A percentile compares a stretch with the other conserved stretches of the same genome.
Conservation (phyloP, 2,329 filamentous ascomycete species). For the Claviceps cyperi region DNA sequence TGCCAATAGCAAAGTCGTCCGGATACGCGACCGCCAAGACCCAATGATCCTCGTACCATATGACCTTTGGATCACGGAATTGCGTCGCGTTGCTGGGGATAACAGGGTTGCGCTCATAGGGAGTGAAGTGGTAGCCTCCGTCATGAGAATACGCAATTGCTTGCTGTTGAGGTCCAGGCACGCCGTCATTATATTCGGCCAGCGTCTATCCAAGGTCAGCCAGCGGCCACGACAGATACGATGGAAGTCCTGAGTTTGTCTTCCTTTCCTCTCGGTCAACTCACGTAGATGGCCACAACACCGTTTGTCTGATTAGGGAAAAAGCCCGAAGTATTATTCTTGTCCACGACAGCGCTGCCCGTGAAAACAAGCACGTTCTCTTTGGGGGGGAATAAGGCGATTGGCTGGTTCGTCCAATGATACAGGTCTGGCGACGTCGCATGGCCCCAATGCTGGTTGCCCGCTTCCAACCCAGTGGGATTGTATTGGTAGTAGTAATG, state of each 20-base stretch:
- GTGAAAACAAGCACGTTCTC: conserved; percentile 32
- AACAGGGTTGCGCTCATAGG: conserved; percentile 46
- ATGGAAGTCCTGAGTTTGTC: conserved; percentile 3
- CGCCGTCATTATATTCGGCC: conserved; percentile 5
- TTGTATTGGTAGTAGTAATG: conserved; percentile 52
- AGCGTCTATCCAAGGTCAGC: conserved; percentile 10
- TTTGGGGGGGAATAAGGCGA: conserved; percentile 39
- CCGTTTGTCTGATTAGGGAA: conserved; percentile 45
- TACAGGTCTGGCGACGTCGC: conserved; percentile 48
- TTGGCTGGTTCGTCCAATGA: conserved; percentile 49
- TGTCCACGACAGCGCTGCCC: conserved; percentile 43
- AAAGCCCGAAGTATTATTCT: conserved; percentile 51
- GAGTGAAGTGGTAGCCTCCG: conserved; percentile 45
- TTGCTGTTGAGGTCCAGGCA: conserved; percentile 30
- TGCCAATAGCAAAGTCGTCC: conserved; percentile 39
- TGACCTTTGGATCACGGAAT: conserved; percentile 53
- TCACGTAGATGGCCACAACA: conserved; percentile 36
- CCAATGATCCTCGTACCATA: conserved; percentile 43
- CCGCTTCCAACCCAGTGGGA: conserved; percentile 27
- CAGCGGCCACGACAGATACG: neutral
- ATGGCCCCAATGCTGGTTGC: conserved; percentile 54
- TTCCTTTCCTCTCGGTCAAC: neutral
- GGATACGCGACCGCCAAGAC: conserved; percentile 40
- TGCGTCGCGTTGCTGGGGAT: conserved; percentile 37
- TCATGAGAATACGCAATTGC: conserved; percentile 47